Conservation (phyloP, 768 basidiomycete genomes). For the Termitomyces sp. region DNA sequence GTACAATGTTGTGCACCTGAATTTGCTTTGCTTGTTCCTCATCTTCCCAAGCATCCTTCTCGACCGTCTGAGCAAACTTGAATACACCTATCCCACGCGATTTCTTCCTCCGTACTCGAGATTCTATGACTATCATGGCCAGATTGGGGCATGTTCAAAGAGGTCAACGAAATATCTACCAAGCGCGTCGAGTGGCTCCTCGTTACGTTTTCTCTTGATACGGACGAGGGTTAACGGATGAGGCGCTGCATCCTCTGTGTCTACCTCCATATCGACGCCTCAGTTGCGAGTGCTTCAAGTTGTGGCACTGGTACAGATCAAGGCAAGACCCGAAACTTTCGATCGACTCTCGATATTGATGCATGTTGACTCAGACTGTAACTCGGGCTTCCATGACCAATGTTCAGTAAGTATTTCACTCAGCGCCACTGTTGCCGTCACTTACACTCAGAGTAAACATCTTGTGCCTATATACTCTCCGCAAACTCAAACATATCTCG, state of each 20-base stretch:
- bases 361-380: not conserved
- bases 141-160: conserved; percentile 9
- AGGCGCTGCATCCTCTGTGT: conserved; percentile 19
- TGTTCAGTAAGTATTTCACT: not conserved
- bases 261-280: conserved; percentile 24
- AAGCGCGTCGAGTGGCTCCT: conserved; percentile 79
- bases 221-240: conserved; percentile 69
- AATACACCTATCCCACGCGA: conserved; percentile 61
- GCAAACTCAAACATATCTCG: not conserved
- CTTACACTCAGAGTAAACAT: not conserved
- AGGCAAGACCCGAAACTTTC: not conserved
- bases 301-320: not conserved
- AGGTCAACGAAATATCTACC: conserved; percentile 39
- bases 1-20: conserved; percentile 49
- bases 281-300: not conserved
- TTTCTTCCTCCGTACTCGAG: conserved; percentile 58
- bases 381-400: not conserved
- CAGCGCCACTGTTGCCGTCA: not conserved
- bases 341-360: not conserved
- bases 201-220: conserved; percentile 79
- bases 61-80: conserved; percentile 79
- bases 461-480: not conserved
- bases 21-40: conserved; percentile 52
- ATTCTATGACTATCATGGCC: conserved; percentile 42
- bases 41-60: conserved; percentile 65